Evolutionary conservation across 768 basidiomycete genomes (phyloP).

Genomic region (Xerocomus brunneocitrinus): DNA sequence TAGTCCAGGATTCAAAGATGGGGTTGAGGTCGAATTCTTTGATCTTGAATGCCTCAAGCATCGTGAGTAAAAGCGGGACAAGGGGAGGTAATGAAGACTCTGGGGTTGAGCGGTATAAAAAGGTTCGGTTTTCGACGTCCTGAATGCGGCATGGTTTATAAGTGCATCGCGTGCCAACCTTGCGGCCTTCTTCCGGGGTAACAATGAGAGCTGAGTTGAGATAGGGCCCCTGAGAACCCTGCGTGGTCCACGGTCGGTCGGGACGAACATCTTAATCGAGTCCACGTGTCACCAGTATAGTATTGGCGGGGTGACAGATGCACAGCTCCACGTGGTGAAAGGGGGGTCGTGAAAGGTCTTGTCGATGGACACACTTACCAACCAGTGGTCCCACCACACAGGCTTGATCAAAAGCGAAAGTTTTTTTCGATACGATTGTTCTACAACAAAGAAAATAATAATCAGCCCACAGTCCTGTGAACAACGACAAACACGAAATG

Average conservation of each 20-base stretch:
- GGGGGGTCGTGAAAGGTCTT: constrained; percentile 1
- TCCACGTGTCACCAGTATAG: constrained; percentile 13
- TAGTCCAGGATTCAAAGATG: constrained; percentile 57
- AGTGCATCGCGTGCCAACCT: constrained; percentile 26
- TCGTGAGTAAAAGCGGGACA: constrained; percentile 15
- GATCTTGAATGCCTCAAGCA: constrained; percentile 77
- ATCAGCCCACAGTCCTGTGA: background rate
- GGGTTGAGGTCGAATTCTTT: constrained; percentile 74
- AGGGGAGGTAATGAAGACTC: background rate
- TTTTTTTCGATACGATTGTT: background rate
- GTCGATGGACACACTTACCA: constrained; percentile 6
- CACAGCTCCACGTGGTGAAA: constrained; percentile 18
- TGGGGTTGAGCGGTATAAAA: constrained; percentile 11
- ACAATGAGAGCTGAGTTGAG: constrained; percentile 13
- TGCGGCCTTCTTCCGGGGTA: constrained; percentile 29
- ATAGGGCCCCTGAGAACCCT: constrained; percentile 18
- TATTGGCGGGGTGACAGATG: constrained; percentile 2
- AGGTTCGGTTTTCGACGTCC: constrained; percentile 12
- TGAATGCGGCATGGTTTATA: constrained; percentile 22
- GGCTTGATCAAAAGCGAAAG: background rate
- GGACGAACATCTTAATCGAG: constrained; percentile 1
- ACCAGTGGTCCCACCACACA: background rate
- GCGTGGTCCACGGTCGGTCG: constrained; percentile 6
- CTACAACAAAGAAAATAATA: background rate
- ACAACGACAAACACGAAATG: background rate